These are phyloP conservation scores for Brasilioporus rufonigricans DNA, from an alignment of 768 basidiomycete genomes.

Conservation along the genomic window DNA sequence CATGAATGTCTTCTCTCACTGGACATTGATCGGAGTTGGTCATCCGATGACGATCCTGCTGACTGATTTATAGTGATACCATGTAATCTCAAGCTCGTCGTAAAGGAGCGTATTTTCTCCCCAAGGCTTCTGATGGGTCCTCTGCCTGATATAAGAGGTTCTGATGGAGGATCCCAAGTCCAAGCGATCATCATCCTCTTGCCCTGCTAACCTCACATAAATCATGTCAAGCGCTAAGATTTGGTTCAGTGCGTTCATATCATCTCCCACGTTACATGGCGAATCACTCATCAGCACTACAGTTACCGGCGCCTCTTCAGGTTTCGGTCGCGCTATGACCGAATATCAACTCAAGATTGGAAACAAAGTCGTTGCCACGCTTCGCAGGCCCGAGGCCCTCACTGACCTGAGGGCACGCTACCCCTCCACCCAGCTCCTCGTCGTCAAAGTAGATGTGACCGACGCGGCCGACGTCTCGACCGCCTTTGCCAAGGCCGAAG, in stretches of 20 bases:
- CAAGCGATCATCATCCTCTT: not conserved
- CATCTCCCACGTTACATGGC: not conserved
- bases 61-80: not conserved
- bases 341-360: slow-evolving; percentile 35
- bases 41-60: not conserved
- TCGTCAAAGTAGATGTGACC: slow-evolving; percentile 35
- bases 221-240: slow-evolving; percentile 18
- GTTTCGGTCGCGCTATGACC: slow-evolving; percentile 36
- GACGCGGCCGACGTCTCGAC: slow-evolving; percentile 17
- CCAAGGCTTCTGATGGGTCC: no score
- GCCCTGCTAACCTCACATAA: not conserved
- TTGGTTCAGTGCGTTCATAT: slow-evolving; percentile 16
- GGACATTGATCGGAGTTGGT: not conserved
- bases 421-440: slow-evolving; percentile 24
- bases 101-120: no score
- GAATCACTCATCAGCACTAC: not conserved
- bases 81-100: no score
- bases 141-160: no score
- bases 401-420: slow-evolving; percentile 25
- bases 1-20: no score
- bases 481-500: slow-evolving; percentile 28
- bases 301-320: slow-evolving; percentile 38
- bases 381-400: slow-evolving; percentile 37
- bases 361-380: slow-evolving; percentile 41
- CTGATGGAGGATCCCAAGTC: not conserved